A percentile compares a stretch with the other conserved stretches of the same genome.
phyloP scores from a whole-genome alignment of 2,329 filamentous ascomycete species.

The Aspergillus awamori region DNA sequence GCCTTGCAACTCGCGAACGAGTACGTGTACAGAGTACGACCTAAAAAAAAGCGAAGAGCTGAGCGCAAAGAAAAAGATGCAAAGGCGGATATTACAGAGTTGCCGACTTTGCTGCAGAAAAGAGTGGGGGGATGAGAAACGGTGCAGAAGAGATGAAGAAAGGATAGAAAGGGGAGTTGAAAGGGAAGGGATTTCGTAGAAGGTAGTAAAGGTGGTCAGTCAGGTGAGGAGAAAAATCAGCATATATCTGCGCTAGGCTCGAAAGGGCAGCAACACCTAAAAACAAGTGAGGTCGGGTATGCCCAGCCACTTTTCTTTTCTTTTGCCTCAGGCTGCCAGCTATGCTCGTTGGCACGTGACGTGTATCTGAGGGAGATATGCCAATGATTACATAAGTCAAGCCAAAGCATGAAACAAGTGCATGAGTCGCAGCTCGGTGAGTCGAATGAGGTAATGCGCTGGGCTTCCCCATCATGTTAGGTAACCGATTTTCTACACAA shows the following conservation, averaged over 20 bases:
- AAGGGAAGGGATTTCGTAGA: slow-evolving; percentile 12
- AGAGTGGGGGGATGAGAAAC: slow-evolving; percentile 10
- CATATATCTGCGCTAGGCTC: slow-evolving; percentile 14
- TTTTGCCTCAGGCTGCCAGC: neutral
- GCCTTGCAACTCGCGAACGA: slow-evolving; percentile 34
- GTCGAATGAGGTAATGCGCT: slow-evolving; percentile 15
- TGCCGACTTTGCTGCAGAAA: slow-evolving; percentile 15
- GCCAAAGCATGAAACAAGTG: slow-evolving; percentile 1
- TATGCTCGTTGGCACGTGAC: neutral
- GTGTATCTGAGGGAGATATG: too few species aligned
- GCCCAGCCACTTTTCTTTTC: neutral
- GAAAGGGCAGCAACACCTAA: slow-evolving; percentile 6
- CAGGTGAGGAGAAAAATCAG: slow-evolving; percentile 25
- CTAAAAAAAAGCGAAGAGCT: slow-evolving; percentile 30
- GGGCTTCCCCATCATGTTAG: neutral
- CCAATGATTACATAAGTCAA: neutral
- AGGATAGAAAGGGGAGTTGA: neutral
- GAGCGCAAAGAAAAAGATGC: slow-evolving; percentile 16
- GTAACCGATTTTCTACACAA: neutral
- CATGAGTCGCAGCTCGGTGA: slow-evolving; percentile 11
- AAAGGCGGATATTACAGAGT: slow-evolving; percentile 19
- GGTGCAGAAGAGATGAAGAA: neutral
- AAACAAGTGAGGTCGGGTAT: neutral
- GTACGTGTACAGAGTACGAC: slow-evolving; percentile 43
- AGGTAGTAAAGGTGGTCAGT: slow-evolving; percentile 10